Evolutionary conservation across 2,329 filamentous ascomycete species (phyloP).

Genomic region (Plenodomus biglobosus): DNA sequence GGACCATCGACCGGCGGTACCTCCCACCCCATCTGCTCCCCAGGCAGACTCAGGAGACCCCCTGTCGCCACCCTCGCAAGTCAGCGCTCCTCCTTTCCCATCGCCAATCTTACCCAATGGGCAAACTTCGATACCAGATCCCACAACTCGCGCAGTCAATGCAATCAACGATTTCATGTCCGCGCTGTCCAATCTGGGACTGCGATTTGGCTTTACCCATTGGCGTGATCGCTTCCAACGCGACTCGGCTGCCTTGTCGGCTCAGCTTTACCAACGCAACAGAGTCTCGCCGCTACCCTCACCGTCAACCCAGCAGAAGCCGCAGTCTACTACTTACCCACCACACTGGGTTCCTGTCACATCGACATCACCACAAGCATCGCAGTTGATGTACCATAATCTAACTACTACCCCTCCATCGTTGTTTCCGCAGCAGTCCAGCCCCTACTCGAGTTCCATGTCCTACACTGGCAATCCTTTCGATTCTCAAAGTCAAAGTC

Average conservation of each 20-base stretch:
- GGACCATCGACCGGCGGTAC: slow-evolving; percentile 46
- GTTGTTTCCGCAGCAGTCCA: slow-evolving; percentile 30
- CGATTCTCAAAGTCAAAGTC: slow-evolving; percentile 7
- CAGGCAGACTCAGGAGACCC: slow-evolving; percentile 39
- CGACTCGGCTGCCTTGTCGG: slow-evolving; percentile 46
- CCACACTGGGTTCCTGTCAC: slow-evolving; percentile 33
- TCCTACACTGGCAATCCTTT: slow-evolving; percentile 32
- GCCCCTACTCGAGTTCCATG: slow-evolving; percentile 32
- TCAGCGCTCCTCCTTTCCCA: slow-evolving; percentile 39
- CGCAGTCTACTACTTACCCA: slow-evolving; percentile 17
- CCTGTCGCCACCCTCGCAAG: slow-evolving; percentile 34
- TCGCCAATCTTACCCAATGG: slow-evolving; percentile 28
- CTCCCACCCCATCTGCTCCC: slow-evolving; percentile 39
- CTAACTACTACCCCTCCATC: slow-evolving; percentile 36
- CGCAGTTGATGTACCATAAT: slow-evolving; percentile 28
- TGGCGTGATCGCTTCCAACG: slow-evolving; percentile 54
- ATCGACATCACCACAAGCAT: slow-evolving; percentile 24
- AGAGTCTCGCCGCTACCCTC: slow-evolving; percentile 30
- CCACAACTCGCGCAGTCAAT: slow-evolving; percentile 46
- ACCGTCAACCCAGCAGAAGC: slow-evolving; percentile 19
- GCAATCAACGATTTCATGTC: slow-evolving; percentile 53
- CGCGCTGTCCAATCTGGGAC: slow-evolving; percentile 50
- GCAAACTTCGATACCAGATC: slow-evolving; percentile 32
- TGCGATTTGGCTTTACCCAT: slow-evolving; percentile 53
- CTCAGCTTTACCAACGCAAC: slow-evolving; percentile 46